These are phyloP conservation scores for Pythium apleroticum DNA, from an alignment of 352 stramenopile genomes.

Conservation along the genomic window DNA sequence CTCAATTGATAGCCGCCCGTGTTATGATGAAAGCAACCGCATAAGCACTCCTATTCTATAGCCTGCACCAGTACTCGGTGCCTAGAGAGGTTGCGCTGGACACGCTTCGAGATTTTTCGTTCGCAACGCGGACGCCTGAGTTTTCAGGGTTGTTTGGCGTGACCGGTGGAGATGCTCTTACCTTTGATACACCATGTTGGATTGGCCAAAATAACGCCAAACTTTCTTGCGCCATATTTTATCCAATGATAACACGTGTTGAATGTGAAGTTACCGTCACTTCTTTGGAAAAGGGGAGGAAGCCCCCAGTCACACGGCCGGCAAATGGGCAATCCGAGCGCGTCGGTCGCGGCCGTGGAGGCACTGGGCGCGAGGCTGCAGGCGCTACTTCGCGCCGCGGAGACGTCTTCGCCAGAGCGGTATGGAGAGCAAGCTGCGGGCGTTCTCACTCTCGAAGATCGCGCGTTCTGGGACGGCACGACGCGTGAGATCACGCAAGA, in stretches of 20 bases:
- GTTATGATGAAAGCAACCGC: no score
- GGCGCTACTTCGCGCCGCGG: slow-evolving; percentile 18
- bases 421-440: not conserved
- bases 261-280: slow-evolving; percentile 21
- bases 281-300: slow-evolving; percentile 29
- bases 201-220: slow-evolving; percentile 25
- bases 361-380: slow-evolving; percentile 16
- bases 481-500: slow-evolving; percentile 42
- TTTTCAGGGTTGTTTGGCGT: no score
- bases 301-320: slow-evolving; percentile 9
- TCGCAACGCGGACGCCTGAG: no score
- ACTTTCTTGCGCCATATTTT: slow-evolving; percentile 17
- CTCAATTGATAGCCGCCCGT: slow-evolving; percentile 76
- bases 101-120: no score
- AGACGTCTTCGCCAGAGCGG: slow-evolving; percentile 13
- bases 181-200: not conserved
- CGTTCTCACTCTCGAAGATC: slow-evolving; percentile 38
- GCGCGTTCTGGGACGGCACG: slow-evolving; percentile 52
- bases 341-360: slow-evolving; percentile 12
- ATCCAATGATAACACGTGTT: slow-evolving; percentile 32
- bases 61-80: no score
- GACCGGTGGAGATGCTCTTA: no score
- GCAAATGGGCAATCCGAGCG: slow-evolving; percentile 25
- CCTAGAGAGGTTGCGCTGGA: no score
- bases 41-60: no score